Evolutionary conservation across 2,329 filamentous ascomycete species (phyloP).

Genomic region (Phialophora macrospora): DNA sequence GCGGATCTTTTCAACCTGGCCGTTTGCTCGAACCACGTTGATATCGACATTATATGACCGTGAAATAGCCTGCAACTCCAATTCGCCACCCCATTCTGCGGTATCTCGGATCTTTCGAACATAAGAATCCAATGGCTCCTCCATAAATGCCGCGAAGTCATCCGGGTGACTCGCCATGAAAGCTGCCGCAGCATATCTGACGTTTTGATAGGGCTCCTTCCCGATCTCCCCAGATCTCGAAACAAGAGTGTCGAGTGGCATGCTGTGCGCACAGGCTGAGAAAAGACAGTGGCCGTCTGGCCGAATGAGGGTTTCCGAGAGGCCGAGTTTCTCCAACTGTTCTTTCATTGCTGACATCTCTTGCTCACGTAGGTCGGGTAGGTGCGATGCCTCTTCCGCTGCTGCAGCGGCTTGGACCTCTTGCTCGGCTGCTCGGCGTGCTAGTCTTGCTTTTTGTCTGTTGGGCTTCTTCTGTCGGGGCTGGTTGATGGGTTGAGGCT

Average conservation of each 20-base stretch:
- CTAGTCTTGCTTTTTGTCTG: constrained; percentile 86
- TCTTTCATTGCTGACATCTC: constrained; percentile 74
- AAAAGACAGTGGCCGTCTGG: constrained; percentile 97
- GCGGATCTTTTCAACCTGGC: constrained; percentile 75
- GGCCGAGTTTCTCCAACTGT: constrained; percentile 65
- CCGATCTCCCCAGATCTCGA: constrained; percentile 34
- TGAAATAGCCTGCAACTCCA: constrained; percentile 85
- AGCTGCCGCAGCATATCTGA: constrained; percentile 72
- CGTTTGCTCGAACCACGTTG: constrained; percentile 80
- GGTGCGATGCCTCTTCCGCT: constrained; percentile 72
- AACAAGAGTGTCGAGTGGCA: constrained; percentile 48
- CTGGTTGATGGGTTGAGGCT: constrained; percentile 15
- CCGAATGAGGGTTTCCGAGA: constrained; percentile 77
- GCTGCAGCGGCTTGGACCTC: constrained; percentile 71
- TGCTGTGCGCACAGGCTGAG: constrained; percentile 85
- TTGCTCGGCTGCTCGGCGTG: constrained; percentile 83
- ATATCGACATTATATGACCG: constrained; percentile 80
- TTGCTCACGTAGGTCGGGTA: constrained; percentile 72
- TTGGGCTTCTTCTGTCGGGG: constrained; percentile 73
- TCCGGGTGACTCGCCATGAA: constrained; percentile 77
- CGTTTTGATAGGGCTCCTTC: constrained; percentile 63
- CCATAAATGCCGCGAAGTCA: constrained; percentile 85
- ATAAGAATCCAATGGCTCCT: constrained; percentile 77
- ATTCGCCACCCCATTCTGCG: constrained; percentile 93
- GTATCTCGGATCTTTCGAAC: constrained; percentile 78